Conservation (phyloP, 2,329 filamentous ascomycete genomes). For the Clonostachys byssicola region DNA sequence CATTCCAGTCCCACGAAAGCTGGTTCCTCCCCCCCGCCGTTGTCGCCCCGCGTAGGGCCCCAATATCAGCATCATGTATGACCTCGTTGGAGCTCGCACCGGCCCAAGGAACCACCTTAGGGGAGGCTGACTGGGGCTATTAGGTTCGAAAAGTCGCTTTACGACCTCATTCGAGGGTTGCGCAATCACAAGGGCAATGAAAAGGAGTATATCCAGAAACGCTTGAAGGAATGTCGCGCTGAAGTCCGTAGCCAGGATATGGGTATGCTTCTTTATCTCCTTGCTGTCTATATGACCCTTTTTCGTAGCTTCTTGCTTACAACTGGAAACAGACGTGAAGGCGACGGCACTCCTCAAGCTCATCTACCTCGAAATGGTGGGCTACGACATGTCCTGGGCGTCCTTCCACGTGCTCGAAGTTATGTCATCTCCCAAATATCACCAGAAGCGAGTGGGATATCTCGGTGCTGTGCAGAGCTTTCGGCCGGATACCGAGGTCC, state of each 20-base stretch:
- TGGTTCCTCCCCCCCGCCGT: not conserved
- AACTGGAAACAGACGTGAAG: constrained; percentile 68
- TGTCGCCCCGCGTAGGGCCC: constrained; percentile 4
- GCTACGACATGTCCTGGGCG: constrained; percentile 99
- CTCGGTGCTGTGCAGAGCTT: constrained; percentile 95
- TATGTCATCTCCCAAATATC: constrained; percentile 93
- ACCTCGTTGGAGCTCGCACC: not conserved
- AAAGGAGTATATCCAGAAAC: constrained; percentile 90
- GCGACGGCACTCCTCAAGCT: constrained; percentile 93
- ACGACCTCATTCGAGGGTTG: constrained; percentile 95
- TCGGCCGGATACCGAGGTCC: constrained; percentile 87
- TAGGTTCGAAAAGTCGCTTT: constrained; percentile 99
- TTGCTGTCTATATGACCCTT: not conserved
- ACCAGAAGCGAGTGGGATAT: constrained; percentile 94
- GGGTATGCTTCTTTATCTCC: constrained; percentile 35
- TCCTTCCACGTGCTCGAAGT: constrained; percentile 98
- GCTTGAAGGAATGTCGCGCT: constrained; percentile 88
- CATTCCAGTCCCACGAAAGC: not conserved
- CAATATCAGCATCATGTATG: constrained; percentile 3
- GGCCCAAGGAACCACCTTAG: too few relatives aligned
- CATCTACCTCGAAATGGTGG: constrained; percentile 98
- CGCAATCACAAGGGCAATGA: constrained; percentile 95
- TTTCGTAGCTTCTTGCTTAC: not conserved
- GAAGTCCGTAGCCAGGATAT: constrained; percentile 94
- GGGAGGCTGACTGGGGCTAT: not conserved